These are phyloP conservation scores for Gymnopus androsaceus DNA, from an alignment of 1,284 basidiomycete species.

Conservation along the genomic window DNA sequence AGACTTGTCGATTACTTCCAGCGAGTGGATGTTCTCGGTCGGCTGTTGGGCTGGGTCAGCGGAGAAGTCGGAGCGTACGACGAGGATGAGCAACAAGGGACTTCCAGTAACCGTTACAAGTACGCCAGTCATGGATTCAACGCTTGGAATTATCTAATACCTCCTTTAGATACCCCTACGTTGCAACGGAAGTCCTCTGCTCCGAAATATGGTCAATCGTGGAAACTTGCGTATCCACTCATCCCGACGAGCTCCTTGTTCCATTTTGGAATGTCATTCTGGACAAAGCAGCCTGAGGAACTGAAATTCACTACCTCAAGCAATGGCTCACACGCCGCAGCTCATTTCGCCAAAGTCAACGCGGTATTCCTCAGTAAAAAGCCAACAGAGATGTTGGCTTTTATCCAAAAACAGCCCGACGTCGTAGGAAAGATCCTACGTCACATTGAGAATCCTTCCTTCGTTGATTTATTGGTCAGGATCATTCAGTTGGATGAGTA, in stretches of 20 bases:
- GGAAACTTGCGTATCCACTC: slow-evolving; percentile 81
- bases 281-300: slow-evolving; percentile 73
- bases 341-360: slow-evolving; percentile 88
- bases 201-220: slow-evolving; percentile 95
- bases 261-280: slow-evolving; percentile 95
- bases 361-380: slow-evolving; percentile 86
- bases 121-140: background rate
- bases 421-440: slow-evolving; percentile 83
- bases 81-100: background rate
- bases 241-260: slow-evolving; percentile 62
- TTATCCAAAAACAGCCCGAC: slow-evolving; percentile 83
- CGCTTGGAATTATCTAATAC: slow-evolving; percentile 7
- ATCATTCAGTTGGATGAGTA: slow-evolving; percentile 89
- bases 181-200: slow-evolving; percentile 94
- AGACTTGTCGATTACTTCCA: slow-evolving; percentile 85
- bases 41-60: slow-evolving; percentile 81
- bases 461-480: slow-evolving; percentile 90
- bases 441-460: slow-evolving; percentile 88
- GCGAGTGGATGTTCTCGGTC: slow-evolving; percentile 77
- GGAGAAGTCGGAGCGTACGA: slow-evolving; percentile 69
- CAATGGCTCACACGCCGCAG: slow-evolving; percentile 72
- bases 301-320: slow-evolving; percentile 47
- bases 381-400: slow-evolving; percentile 91
- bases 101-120: slow-evolving; percentile 4
- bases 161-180: slow-evolving; percentile 80